Evolutionary conservation across 129 eudicot genomes (phyloP), one percentile per base, ranked within the genome.

Genomic region (Glebionis coronaria): DNA sequence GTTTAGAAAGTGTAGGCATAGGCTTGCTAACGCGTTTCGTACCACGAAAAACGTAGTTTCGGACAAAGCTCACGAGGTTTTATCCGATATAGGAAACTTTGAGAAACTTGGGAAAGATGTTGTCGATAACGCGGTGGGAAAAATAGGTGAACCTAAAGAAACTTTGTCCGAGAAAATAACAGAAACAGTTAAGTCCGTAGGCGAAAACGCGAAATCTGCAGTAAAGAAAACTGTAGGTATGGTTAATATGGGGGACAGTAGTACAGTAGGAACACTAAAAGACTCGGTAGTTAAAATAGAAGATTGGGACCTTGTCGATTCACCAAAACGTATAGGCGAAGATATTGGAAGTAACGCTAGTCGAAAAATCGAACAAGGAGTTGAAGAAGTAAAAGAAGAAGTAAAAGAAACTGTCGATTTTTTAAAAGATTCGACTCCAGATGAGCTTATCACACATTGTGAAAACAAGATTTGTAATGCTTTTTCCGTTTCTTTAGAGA

Each of bases 1-100:
- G 9, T 78, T 53, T 28, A 84, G 82, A 5, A 81, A 80, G 42
- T 91, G 93, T 44, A 81, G 64, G 63, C 78, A 81, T 64, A 87
- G 79, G 52, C 62, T 87, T 11, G 78, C 78, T 0, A 65, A 65
- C 2, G 83, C 35, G 0, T 1, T 85, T 3, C 69, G 65, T 14
- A 78, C 5, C 15, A 76, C 79, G 1, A 74, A 68, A 25, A 78
- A 72, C 46, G 12, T 9, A 4, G 73, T 70, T n/a, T 53, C 49
- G 7, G 82, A 56, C 3, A 76, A 69, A 10, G 50, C 70, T 7
- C 55, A 74, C 0, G 72, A 35, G 51, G 31, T 71, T 51, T 12
- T 18, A 31, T 0, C 42, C 0, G 42, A 35, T 35, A 6, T 7
- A 35, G 42, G 42, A 6, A 80, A 62, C 12, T 56, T 59, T 2